Evolutionary conservation across 768 basidiomycete species (phyloP), one percentile per base, ranked within the genome.

Genomic region (Fibroporia radiculosa): DNA sequence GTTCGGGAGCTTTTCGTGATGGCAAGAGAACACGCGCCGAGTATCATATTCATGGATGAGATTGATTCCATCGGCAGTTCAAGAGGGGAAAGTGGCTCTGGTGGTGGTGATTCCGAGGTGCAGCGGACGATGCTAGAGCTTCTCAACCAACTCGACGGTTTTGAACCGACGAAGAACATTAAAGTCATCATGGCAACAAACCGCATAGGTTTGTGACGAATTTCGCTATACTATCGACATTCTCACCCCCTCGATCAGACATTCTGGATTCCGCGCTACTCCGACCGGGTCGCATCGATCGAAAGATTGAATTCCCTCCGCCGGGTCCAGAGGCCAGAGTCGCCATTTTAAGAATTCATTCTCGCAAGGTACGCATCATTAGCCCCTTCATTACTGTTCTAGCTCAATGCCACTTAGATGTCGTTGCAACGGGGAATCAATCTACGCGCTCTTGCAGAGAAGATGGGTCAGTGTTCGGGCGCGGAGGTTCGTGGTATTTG

Each of bases 31-130:
- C 92, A 96, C 58, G 95, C 95, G 26, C 95, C 95, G 27, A 88
- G 86, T 64, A 96, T 98, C 67, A 96, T 98, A 62, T 97, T 98
- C 72, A 96, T 98, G 93, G 95, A 97, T 62, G 95, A 97, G 67
- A 97, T 98, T 52, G 95, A 98, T 66, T 92, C 89, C 16, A 98
- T 98, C 58, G 95, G 95, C 44, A 87, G 84, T 51, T 91, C 90
- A 51, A 68, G 93, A 61, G 91, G 93, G 10, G 89, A 93, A 53
- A 69, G 74, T 25, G 82, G 82, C 6, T 74, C 72, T 18, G 76
- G 78, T 6, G 72, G 75, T 23, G 78, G 79, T 4, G 79, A 82
- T 58, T 78, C 75, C 14, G 79, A 80, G 62, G 79, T 80, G 14
- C 79, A 82, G 65, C 67, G 79, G 40, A 80, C 78, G 35, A 80